phyloP scores from a whole-genome alignment of 139 green algal genomes.

The Coelastrella sp. region DNA sequence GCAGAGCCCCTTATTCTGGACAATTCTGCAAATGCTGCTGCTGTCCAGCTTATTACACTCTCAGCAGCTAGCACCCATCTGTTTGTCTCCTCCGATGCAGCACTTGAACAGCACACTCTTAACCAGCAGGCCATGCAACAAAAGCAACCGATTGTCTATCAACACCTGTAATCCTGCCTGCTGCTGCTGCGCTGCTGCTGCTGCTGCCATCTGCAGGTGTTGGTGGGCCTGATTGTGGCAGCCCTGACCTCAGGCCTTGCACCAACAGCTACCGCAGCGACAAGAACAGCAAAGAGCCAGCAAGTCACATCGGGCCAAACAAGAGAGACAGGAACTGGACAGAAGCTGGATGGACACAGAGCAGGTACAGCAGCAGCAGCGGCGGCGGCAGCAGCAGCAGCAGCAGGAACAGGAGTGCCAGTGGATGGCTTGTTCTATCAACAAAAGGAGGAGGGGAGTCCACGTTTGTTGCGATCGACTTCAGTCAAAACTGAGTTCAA shows the following conservation, averaged over 20 bases:
- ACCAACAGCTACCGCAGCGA: conserved; percentile 53
- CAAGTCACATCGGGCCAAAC: conserved; percentile 58
- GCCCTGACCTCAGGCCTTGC: conserved; percentile 63
- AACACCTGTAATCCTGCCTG: not conserved
- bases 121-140: not conserved
- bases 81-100: not conserved
- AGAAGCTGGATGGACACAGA: conserved; percentile 5
- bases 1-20: too few relatives aligned
- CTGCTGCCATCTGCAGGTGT: conserved; percentile 57
- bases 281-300: conserved; percentile 9
- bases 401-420: not conserved
- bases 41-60: too few relatives aligned
- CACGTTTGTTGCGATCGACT: not conserved
- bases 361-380: conserved; percentile 12
- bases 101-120: not conserved
- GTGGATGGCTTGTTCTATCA: not conserved
- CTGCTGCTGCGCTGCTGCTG: conserved; percentile 28
- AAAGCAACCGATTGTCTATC: not conserved
- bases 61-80: too few relatives aligned
- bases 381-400: not conserved
- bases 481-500: too few relatives aligned
- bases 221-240: conserved; percentile 57
- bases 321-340: conserved; percentile 47
- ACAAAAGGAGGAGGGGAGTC: not conserved
- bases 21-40: too few relatives aligned